Conservation (phyloP, 345 rosid genomes). For the Eucalyptus lansdowneana region DNA sequence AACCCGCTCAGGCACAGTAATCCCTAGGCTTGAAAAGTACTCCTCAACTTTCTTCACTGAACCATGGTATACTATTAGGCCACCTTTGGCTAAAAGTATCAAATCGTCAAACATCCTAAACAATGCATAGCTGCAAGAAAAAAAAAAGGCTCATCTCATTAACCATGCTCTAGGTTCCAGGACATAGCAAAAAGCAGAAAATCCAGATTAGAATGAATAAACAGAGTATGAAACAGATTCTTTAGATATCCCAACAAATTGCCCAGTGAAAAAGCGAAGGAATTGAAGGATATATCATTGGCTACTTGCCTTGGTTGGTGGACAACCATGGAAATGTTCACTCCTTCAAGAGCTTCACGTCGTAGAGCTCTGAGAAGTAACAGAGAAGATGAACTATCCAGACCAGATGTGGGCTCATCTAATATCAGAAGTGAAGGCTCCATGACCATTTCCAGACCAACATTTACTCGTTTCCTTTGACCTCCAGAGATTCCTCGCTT, state of each 20-base stretch:
- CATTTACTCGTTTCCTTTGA: slow-evolving; percentile 96
- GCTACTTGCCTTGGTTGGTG: slow-evolving; percentile 83
- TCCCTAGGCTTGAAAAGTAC: slow-evolving; percentile 75
- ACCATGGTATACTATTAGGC: slow-evolving; percentile 85
- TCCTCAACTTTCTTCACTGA: slow-evolving; percentile 92
- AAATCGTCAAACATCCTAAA: slow-evolving; percentile 95
- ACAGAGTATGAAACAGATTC: not conserved
- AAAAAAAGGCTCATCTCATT: not conserved
- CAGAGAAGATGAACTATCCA: slow-evolving; percentile 97
- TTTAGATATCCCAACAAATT: not conserved
- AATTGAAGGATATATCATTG: not conserved
- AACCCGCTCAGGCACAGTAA: slow-evolving; percentile 74
- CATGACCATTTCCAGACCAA: slow-evolving; percentile 99
- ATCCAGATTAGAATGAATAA: not conserved
- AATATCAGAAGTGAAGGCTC: slow-evolving; percentile 97
- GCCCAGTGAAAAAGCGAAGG: not conserved
- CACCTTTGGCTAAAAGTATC: slow-evolving; percentile 94
- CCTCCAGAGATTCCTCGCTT: slow-evolving; percentile 99
- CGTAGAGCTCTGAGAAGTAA: slow-evolving; percentile 89
- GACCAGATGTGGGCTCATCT: slow-evolving; percentile 97
- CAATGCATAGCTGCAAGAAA: slow-evolving; percentile 54
- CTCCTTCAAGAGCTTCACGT: slow-evolving; percentile 99
- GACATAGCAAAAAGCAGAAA: not conserved
- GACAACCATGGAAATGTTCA: slow-evolving; percentile 88
- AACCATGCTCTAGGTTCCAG: not conserved